These are phyloP conservation scores for Talaromyces funiculosus DNA, from an alignment of 2,329 filamentous ascomycete genomes.

Conservation along the genomic window DNA sequence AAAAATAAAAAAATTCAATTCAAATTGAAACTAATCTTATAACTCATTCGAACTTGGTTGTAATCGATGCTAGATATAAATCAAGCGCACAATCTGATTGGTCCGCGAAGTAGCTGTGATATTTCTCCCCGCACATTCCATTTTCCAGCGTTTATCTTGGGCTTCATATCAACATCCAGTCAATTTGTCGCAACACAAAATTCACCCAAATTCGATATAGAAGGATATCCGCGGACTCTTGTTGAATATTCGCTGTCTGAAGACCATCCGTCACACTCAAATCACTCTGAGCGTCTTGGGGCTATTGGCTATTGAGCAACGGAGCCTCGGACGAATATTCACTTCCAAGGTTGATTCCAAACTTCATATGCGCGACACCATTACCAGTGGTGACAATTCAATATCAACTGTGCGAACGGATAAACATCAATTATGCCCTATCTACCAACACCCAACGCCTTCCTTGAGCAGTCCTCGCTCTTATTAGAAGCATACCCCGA, in stretches of 20 bases:
- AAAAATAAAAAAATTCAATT: not conserved
- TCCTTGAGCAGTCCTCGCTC: slow-evolving; percentile 80
- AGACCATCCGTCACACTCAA: not conserved
- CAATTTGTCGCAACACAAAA: not conserved
- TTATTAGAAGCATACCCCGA: slow-evolving; percentile 80
- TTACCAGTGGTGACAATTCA: not conserved
- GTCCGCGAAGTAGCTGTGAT: not conserved
- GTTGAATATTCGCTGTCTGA: not conserved
- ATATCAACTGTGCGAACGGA: not conserved
- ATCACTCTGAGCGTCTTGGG: not conserved
- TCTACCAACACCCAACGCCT: slow-evolving; percentile 77
- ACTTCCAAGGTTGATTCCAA: not conserved
- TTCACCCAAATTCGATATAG: not conserved
- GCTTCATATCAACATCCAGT: not conserved
- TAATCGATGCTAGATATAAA: not conserved
- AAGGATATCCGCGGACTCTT: too few species aligned
- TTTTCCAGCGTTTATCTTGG: not conserved
- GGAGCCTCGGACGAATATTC: not conserved
- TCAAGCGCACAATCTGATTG: slow-evolving; percentile 4
- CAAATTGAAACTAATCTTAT: not conserved
- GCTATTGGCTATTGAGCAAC: not conserved
- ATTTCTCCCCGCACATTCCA: slow-evolving; percentile 9
- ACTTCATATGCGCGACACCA: not conserved
- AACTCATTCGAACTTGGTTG: not conserved
- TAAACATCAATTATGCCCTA: slow-evolving; percentile 62